Base-by-base conservation (phyloP, 106 monocot genomes). In the Dactylorhiza incarnata region DNA sequence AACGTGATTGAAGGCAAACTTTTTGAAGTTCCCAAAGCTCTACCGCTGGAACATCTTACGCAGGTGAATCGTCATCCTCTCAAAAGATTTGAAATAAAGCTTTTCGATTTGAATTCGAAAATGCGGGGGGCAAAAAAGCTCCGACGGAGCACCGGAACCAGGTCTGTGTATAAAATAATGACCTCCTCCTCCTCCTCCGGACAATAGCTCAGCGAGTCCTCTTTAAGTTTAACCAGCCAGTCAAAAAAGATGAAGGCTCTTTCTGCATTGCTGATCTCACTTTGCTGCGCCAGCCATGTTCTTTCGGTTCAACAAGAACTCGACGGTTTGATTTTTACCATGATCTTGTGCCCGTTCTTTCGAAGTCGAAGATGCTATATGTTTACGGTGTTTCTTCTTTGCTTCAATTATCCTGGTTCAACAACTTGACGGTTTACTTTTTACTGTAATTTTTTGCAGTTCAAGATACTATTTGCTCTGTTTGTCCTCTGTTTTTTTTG, bases 241-340 rank as follows among this genome's bases (percentile, higher is more conserved):
- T 29, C 12, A 37, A 45, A 14, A 44, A 14, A 53, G 12, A 74
- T 74, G 74, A 43, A 54, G 26, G 55, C 43, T 9, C 8, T 74
- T 7, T 4, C 13, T 74, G 54, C 43, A 16, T 16, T 74, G 55
- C 54, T 74, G 15, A 29, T 74, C 37, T 53, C 14, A 26, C 74
- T 74, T 54, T 55, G n/a, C 74, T 74, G 46, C 74, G 16, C 47
- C 55, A 49, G 52, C 43, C 16, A n/a, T 29, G 54, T 20, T 37
- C 26, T 74, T 55, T 14, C 54, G 19, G 52, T 54, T 26, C 65
- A 65, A 37, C 37, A 68, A 44, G 68, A 68, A 43, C 68, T 43
- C 44, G 68, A 68, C 44, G 68, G 68, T 68, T 43, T 65, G 52
- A 37, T 37, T 37, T 37, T 37, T 37, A 37, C 37, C 52, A 9